phyloP scores from a whole-genome alignment of 768 basidiomycete species.

The Pleurotus sapidus region DNA sequence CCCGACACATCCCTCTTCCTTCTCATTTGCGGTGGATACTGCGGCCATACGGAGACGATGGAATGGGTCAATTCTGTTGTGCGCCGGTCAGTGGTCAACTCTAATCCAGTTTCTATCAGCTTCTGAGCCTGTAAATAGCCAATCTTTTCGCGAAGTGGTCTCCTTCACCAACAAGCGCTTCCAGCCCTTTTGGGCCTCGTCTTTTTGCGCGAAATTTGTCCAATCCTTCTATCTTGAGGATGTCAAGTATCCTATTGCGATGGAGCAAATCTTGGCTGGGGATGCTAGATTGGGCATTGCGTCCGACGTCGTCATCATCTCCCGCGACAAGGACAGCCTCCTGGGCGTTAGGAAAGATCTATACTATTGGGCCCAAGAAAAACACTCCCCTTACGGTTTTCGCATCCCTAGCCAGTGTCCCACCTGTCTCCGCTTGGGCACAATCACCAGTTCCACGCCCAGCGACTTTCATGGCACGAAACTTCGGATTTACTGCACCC shows the following conservation, averaged over 20 bases:
- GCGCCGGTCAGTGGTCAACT: background rate
- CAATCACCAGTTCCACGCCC: background rate
- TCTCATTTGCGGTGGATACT: background rate
- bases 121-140: background rate
- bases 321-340: too few relatives aligned
- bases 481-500: too few relatives aligned
- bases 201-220: background rate
- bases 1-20: background rate
- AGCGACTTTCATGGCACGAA: too few relatives aligned
- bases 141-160: background rate
- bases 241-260: background rate
- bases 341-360: too few relatives aligned
- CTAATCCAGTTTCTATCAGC: too few relatives aligned
- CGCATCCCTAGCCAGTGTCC: background rate
- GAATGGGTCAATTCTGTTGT: background rate
- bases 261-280: background rate
- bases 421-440: background rate
- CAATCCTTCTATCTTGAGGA: background rate
- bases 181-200: background rate
- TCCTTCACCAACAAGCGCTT: background rate
- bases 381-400: background rate
- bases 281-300: background rate
- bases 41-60: background rate
- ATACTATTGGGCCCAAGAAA: background rate
- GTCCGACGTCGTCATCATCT: background rate